A percentile compares a stretch with the other conserved stretches of the same genome.
phyloP scores from a whole-genome alignment of 495 filamentous ascomycete species.

The Pseudomonodictys pantanalensis region DNA sequence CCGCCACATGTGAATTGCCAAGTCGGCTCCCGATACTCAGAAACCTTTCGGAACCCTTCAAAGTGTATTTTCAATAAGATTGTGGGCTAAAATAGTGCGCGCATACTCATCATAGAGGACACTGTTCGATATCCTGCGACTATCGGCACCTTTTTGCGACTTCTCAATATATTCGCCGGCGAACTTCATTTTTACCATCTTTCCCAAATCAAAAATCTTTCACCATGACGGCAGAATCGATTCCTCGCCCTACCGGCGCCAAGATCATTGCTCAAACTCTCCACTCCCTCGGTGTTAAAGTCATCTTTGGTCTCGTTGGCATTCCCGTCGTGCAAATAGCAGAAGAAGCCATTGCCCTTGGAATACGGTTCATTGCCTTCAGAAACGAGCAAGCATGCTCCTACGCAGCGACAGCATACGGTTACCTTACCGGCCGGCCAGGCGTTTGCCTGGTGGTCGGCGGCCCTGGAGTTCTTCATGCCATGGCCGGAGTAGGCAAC shows the following conservation, averaged over 20 bases:
- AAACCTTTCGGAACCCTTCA: background rate
- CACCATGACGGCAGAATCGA: constrained; percentile 15
- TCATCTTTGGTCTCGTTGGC: constrained; percentile 64
- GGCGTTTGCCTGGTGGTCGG: constrained; percentile 64
- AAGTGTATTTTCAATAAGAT: no score
- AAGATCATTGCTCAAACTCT: constrained; percentile 57
- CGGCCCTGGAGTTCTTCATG: constrained; percentile 64
- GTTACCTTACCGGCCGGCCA: constrained; percentile 60
- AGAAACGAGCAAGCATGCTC: constrained; percentile 63
- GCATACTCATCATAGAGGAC: no score
- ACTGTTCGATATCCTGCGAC: background rate
- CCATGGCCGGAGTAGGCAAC: constrained; percentile 60
- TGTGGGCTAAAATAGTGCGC: no score
- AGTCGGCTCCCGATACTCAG: background rate
- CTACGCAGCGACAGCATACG: constrained; percentile 63
- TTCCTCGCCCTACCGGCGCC: constrained; percentile 45
- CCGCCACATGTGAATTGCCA: background rate
- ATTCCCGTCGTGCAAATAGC: constrained; percentile 65
- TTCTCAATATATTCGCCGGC: background rate
- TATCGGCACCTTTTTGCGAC: background rate
- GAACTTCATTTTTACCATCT: background rate
- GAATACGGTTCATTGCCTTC: constrained; percentile 64
- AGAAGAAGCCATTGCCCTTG: constrained; percentile 59
- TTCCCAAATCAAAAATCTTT: background rate
- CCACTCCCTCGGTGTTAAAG: constrained; percentile 54